phyloP scores from a whole-genome alignment of 257 asterid genomes.

The Ligustrum vulgare region DNA sequence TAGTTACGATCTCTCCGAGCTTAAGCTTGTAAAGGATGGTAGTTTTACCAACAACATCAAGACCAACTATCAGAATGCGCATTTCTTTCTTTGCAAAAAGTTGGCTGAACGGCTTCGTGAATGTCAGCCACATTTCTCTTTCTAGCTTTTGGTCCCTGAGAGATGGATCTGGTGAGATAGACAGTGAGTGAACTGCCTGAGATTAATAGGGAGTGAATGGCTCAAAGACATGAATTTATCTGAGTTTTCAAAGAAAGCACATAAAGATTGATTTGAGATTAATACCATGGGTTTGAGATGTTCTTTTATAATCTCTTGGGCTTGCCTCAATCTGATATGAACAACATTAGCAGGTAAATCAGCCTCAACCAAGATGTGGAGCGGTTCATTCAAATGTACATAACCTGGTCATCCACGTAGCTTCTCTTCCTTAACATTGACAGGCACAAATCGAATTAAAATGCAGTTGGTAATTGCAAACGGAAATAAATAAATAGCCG shows the following conservation, averaged over 20 bases:
- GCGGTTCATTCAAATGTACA: slow-evolving; percentile 89
- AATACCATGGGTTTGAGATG: slow-evolving; percentile 90
- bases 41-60: too few relatives aligned
- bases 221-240: not conserved
- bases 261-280: slow-evolving; percentile 12
- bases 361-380: slow-evolving; percentile 88
- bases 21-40: too few relatives aligned
- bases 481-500: not conserved
- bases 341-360: slow-evolving; percentile 80
- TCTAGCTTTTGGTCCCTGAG: too few relatives aligned
- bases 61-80: too few relatives aligned
- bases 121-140: too few relatives aligned
- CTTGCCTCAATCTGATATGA: slow-evolving; percentile 80
- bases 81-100: too few relatives aligned
- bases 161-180: too few relatives aligned
- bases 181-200: too few relatives aligned
- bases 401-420: slow-evolving; percentile 88
- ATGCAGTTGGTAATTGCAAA: not conserved
- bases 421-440: slow-evolving; percentile 75
- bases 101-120: too few relatives aligned
- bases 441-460: slow-evolving; percentile 7
- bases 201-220: too few relatives aligned
- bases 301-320: slow-evolving; percentile 84
- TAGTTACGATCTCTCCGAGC: too few relatives aligned
- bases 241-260: slow-evolving; percentile 8